phyloP scores from a whole-genome alignment of 2,329 filamentous ascomycete species.

The Hyphodiscus sp. region DNA sequence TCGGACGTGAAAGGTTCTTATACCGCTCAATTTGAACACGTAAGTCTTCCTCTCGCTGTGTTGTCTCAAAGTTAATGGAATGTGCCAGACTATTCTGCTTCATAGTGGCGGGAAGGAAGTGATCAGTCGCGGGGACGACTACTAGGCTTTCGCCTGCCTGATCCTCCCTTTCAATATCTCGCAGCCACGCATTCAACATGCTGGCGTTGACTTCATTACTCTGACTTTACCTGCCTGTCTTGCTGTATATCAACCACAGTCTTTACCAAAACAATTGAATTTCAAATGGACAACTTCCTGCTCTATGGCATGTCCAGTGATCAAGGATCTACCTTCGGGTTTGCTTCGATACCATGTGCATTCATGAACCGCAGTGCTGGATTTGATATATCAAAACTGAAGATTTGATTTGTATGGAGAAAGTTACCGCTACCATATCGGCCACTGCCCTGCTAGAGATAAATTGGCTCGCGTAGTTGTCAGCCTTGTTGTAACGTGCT shows the following conservation, averaged over 20 bases:
- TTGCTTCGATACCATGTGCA: too few relatives aligned
- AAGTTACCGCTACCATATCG: too few relatives aligned
- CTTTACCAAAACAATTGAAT: neutral
- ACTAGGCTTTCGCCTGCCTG: conserved; percentile 28
- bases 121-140: conserved; percentile 46
- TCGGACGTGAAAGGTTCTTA: conserved; percentile 54
- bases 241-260: neutral
- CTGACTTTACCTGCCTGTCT: neutral
- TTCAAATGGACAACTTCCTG: neutral
- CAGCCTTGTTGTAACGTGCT: too few relatives aligned
- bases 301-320: too few relatives aligned
- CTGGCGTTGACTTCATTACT: neutral
- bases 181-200: neutral
- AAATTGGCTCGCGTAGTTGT: too few relatives aligned
- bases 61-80: conserved; percentile 7
- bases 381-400: too few relatives aligned
- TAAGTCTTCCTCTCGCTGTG: conserved; percentile 16
- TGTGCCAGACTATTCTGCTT: conserved; percentile 40
- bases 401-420: too few relatives aligned
- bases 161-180: neutral
- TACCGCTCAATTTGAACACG: conserved; percentile 57
- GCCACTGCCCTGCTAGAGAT: too few relatives aligned
- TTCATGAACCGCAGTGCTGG: too few relatives aligned
- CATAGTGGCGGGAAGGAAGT: conserved; percentile 42
- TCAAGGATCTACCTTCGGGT: too few relatives aligned